Evolutionary conservation across 805 yeast species (phyloP), one percentile per base, ranked within the genome.

Genomic region (Candida michaelii): DNA sequence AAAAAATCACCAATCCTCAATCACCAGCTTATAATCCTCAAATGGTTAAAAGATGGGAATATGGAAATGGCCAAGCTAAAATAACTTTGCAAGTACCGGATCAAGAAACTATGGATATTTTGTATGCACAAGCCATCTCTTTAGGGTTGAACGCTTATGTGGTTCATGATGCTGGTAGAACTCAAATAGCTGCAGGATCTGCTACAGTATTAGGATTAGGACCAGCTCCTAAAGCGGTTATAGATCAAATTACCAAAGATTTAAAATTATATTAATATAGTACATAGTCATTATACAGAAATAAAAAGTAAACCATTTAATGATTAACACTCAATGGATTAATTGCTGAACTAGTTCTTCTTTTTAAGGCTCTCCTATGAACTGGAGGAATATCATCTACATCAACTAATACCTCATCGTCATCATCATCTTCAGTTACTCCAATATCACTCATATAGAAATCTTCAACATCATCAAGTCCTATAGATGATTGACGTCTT

Each of bases 161-260:
- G 5, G 89, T 93, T 29, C 95, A 85, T 53, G 99, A 93, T 66
- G 99, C 99, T 18, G 99, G 99, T 3, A 77, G 97, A 54, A 91
- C 99, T 1, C 97, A 93, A 61, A 80, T 93, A 39, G 95, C 88
- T n/a, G 85, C 96, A 5, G 98, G 98, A 1, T 83, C 93, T 45
- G 95, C 95, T 2, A 93, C 99, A 0, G 98, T 93, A 1, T 66
- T 93, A n/a, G 99, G 98, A 1, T 60, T 93, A 19, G 99, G 99
- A 0, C 99, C 99, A 1, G 98, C 97, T 14, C 97, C 98, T 16
- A 87, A 82, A 50, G 52, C 74, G 0, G 80, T 83, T 0, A 62
- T 91, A 46, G 97, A 93, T 60, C 80, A 82, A 58, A 80, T 91
- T 42, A 90, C 98, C 1, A 83, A 87, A 12, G 82, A 75, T 18